A percentile compares a stretch with the other conserved stretches of the same genome.
Evolutionary conservation across 2,329 filamentous ascomycete species (phyloP).

Genomic region (Coniochaeta hoffmannii): DNA sequence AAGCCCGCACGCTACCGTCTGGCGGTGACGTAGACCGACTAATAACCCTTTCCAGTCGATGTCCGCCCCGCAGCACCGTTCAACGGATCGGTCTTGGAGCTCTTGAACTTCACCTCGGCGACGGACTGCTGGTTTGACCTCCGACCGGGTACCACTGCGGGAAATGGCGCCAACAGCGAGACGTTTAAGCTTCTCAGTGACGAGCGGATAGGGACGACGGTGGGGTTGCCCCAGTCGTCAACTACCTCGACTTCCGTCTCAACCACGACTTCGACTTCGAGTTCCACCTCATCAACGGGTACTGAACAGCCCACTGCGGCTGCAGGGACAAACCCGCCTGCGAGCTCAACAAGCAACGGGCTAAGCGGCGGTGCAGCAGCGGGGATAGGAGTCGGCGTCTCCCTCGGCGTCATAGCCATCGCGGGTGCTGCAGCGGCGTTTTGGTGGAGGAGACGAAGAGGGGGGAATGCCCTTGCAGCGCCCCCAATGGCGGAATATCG

Average conservation of each 20-base stretch:
- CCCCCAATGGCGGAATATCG: not conserved
- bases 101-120: not conserved
- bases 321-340: too few relatives aligned
- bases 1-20: not conserved
- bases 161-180: not conserved
- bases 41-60: not conserved
- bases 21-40: not conserved
- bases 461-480: not conserved
- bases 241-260: not conserved
- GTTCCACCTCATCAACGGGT: not conserved
- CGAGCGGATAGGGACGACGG: not conserved
- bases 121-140: not conserved
- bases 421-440: not conserved
- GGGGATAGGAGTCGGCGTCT: not conserved
- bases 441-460: not conserved
- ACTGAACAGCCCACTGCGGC: not conserved
- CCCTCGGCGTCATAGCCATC: not conserved
- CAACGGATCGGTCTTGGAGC: not conserved
- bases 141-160: not conserved
- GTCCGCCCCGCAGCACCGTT: not conserved
- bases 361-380: not conserved
- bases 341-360: not conserved
- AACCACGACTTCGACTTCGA: not conserved
- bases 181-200: not conserved
- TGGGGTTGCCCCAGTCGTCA: not conserved